phyloP scores from a whole-genome alignment of 2,329 filamentous ascomycete species.

The Phaeosphaeria sp. region DNA sequence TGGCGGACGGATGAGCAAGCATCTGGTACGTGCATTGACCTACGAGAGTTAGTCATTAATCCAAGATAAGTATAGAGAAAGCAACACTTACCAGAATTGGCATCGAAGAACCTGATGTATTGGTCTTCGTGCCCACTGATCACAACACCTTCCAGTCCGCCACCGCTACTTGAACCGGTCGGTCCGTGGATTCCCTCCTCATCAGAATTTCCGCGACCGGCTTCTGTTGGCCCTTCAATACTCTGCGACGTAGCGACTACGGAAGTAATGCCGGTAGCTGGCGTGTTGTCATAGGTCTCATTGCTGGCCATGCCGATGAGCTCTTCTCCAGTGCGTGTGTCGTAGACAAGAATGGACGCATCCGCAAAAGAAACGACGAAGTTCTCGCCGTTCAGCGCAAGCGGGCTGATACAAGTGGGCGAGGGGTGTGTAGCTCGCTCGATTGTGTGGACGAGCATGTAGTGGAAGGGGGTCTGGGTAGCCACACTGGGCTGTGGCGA shows the following conservation, averaged over 20 bases:
- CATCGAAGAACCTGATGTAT: slow-evolving; percentile 96
- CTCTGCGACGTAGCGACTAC: slow-evolving; percentile 87
- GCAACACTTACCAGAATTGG: slow-evolving; percentile 87
- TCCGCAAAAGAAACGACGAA: slow-evolving; percentile 95
- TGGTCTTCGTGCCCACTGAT: slow-evolving; percentile 97
- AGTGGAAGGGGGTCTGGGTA: slow-evolving; percentile 83
- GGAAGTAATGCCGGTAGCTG: slow-evolving; percentile 83
- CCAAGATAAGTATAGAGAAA: background rate
- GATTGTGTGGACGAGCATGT: slow-evolving; percentile 88
- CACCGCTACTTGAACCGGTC: slow-evolving; percentile 78
- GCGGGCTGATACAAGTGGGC: slow-evolving; percentile 89
- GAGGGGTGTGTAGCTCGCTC: slow-evolving; percentile 72
- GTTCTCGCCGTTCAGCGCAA: slow-evolving; percentile 81
- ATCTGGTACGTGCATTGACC: slow-evolving; percentile 99
- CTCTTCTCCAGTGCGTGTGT: slow-evolving; percentile 89
- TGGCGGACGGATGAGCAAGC: slow-evolving; percentile 93
- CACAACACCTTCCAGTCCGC: slow-evolving; percentile 82
- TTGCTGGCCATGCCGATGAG: slow-evolving; percentile 90
- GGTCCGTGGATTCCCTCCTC: slow-evolving; percentile 82
- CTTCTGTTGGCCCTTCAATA: slow-evolving; percentile 71
- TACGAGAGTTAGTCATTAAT: slow-evolving; percentile 48
- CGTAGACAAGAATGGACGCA: slow-evolving; percentile 87
- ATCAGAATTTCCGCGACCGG: slow-evolving; percentile 68
- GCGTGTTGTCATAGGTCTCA: slow-evolving; percentile 90
- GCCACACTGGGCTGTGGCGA: slow-evolving; percentile 89